These are phyloP conservation scores for Zygosaccharomyces bisporus DNA, from an alignment of 805 yeast genomes.

Conservation along the genomic window DNA sequence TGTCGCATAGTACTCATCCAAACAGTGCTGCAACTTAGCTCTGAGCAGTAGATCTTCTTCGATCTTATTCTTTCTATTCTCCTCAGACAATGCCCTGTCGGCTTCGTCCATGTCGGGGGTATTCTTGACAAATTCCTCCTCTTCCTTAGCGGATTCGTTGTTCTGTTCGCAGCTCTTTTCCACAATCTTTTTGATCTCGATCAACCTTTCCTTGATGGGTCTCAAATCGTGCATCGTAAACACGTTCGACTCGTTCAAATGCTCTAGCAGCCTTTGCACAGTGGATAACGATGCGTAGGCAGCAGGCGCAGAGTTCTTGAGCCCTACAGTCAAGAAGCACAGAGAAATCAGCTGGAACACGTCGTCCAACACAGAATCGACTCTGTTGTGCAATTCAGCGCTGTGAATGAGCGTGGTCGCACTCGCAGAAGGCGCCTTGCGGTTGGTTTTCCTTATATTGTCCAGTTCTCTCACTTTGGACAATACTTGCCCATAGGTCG, in stretches of 20 bases:
- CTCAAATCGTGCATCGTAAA: constrained; percentile 79
- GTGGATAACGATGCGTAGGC: constrained; percentile 87
- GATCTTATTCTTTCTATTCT: constrained; percentile 41
- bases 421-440: constrained; percentile 17
- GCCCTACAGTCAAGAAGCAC: constrained; percentile 88
- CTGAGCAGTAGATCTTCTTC: constrained; percentile 62
- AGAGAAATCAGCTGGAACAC: constrained; percentile 83
- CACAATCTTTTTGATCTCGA: constrained; percentile 65
- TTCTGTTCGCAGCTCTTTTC: constrained; percentile 35
- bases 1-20: constrained; percentile 52
- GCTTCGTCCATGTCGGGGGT: constrained; percentile 17
- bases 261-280: constrained; percentile 78
- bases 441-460: constrained; percentile 46
- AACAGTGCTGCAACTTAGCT: constrained; percentile 62
- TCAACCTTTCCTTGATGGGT: constrained; percentile 71
- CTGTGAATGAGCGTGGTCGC: constrained; percentile 30
- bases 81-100: constrained; percentile 23
- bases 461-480: constrained; percentile 50
- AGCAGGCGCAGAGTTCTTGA: constrained; percentile 87
- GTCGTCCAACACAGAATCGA: constrained; percentile 79
- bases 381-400: constrained; percentile 40
- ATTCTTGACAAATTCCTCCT: constrained; percentile 9
- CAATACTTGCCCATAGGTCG: constrained; percentile 56
- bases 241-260: constrained; percentile 73
- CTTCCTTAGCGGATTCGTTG: constrained; percentile 19